These are phyloP conservation scores for Neospora caninum DNA, from an alignment of 169 alveolate species.

Conservation along the genomic window DNA sequence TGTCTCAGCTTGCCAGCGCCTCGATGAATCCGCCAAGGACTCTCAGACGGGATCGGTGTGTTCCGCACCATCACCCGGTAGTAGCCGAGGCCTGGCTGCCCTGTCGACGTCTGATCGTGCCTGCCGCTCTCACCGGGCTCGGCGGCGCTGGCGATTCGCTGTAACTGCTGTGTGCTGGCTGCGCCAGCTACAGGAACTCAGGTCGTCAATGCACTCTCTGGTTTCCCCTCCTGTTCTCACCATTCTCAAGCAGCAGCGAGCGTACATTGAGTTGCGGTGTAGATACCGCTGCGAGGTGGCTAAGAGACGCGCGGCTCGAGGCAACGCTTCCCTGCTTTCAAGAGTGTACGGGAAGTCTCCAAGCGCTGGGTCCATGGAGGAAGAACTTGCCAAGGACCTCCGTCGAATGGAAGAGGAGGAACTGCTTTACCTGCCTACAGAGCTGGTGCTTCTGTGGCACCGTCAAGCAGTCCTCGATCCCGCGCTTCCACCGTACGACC, in stretches of 20 bases:
- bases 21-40: no score
- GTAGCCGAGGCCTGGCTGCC: no score
- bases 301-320: not conserved
- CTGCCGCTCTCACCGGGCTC: not conserved
- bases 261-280: constrained; percentile 3
- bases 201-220: not conserved
- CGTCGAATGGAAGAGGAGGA: constrained; percentile 23
- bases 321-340: not conserved
- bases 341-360: not conserved
- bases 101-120: no score
- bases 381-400: not conserved
- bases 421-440: constrained; percentile 1
- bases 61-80: no score
- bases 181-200: not conserved
- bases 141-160: constrained; percentile 3
- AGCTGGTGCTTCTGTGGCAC: constrained; percentile 39
- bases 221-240: not conserved
- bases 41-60: no score
- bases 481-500: constrained; percentile 25
- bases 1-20: not conserved
- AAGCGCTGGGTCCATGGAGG: not conserved
- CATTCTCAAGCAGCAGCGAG: not conserved
- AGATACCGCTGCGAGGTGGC: constrained; percentile 25
- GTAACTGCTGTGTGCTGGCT: constrained; percentile 14
- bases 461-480: constrained; percentile 41